Base-by-base conservation (phyloP, 495 filamentous ascomycete species). In the Darksidea phi region DNA sequence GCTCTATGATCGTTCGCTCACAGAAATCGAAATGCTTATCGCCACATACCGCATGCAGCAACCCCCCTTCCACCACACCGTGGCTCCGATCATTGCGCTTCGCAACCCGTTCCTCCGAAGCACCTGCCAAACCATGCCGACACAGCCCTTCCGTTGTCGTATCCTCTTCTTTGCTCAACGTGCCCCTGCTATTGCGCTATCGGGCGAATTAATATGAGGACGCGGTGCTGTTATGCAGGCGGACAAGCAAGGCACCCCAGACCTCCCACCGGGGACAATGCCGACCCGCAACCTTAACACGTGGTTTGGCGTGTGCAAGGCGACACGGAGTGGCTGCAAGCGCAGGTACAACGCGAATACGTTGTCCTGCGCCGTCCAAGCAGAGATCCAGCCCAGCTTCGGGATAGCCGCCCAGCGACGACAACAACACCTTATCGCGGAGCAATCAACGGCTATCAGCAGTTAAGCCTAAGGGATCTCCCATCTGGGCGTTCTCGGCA, bases 401-500 rank as follows among this genome's bases (percentile, higher is more conserved):
- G n/a, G 10, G 28, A 3, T 10, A 10, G 28, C 28, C 3, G 3
- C 28, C 28, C 5, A 6, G 13, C 13, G 5, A 20, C 41, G 5
- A 6, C 13, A 15, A 15, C 6, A 43, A 20, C 41, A 13, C 53
- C 60, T 47, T 52, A 53, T 57, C 60, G 52, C 37, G 48, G 23
- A 23, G 36, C 53, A 23, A 48, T 52, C 18, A 57, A 52, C 43
- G 47, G 23, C 38, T 36, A 25, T 47, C 46, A 15, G 25, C 12
- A 18, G 32, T 37, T 57, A 43, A 26, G 45, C 37, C 56, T 47
- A 60, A 52, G 20, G 50, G 63, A 66, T 66, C 63, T 51, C 34
- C 57, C 23, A 25, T 32, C 56, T 64, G 34, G 61, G 56, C 61
- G 17, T 54, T 25, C 61, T 64, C 42, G 54, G 56, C 54, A 49